Conservation (phyloP, 1,139 yeast genomes). For the Taphrina communis region DNA sequence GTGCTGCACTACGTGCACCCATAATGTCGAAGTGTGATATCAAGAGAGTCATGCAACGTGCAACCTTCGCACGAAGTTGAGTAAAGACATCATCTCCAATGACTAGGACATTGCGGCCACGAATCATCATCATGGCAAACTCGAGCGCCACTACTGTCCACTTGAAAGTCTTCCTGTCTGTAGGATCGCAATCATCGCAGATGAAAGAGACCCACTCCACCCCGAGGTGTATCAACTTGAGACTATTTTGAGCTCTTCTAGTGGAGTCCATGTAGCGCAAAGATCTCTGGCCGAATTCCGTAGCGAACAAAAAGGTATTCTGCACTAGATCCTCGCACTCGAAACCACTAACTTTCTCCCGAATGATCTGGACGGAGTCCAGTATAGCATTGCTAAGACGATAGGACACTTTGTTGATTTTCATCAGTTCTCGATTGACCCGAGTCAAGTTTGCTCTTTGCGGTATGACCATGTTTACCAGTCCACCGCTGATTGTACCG, state of each 20-base stretch:
- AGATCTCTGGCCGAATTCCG: conserved; percentile 77
- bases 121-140: conserved; percentile 93
- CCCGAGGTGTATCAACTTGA: conserved; percentile 74
- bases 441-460: conserved; percentile 73
- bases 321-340: conserved; percentile 79
- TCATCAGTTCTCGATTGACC: conserved; percentile 75
- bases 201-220: conserved; percentile 92
- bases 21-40: conserved; percentile 96
- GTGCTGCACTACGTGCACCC: conserved; percentile 90
- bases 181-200: conserved; percentile 92
- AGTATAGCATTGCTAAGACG: conserved; percentile 71
- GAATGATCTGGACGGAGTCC: conserved; percentile 65
- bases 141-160: conserved; percentile 97
- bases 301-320: conserved; percentile 75
- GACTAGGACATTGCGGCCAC: conserved; percentile 85
- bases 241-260: conserved; percentile 70
- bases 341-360: conserved; percentile 58
- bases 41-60: conserved; percentile 90
- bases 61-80: conserved; percentile 77
- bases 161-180: conserved; percentile 86
- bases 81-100: conserved; percentile 78
- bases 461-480: conserved; percentile 60
- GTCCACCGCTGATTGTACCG: conserved; percentile 60
- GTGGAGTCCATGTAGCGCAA: conserved; percentile 58
- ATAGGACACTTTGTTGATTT: conserved; percentile 70